These are phyloP conservation scores for Emericellopsis cladophorae DNA, from an alignment of 2,329 filamentous ascomycete species.

Conservation along the genomic window DNA sequence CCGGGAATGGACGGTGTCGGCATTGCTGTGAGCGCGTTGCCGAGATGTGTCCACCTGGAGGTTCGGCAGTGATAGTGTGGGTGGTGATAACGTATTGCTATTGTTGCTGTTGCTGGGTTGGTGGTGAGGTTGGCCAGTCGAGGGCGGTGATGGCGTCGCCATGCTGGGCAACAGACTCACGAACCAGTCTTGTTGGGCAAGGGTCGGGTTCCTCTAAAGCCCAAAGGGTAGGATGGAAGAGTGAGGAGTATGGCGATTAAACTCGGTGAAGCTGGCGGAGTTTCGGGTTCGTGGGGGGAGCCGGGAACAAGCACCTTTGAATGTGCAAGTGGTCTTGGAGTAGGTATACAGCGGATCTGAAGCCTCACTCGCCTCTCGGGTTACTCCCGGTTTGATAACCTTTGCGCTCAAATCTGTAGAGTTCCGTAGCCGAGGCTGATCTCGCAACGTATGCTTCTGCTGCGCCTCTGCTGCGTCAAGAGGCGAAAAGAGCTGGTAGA, in stretches of 20 bases:
- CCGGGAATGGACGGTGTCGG: slow-evolving; percentile 3
- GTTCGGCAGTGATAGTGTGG: not conserved
- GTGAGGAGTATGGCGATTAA: not conserved
- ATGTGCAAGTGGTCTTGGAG: too few species aligned
- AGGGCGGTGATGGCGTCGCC: not conserved
- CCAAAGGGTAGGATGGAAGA: not conserved
- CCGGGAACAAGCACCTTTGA: not conserved
- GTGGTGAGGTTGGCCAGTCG: not conserved
- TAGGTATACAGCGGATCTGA: too few species aligned
- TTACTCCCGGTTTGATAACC: too few species aligned
- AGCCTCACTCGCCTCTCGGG: too few species aligned
- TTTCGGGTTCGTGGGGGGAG: not conserved
- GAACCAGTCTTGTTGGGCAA: not conserved
- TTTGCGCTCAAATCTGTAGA: too few species aligned
- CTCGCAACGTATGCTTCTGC: too few species aligned
- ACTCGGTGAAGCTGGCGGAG: not conserved
- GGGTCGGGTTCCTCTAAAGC: not conserved
- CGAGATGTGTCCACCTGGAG: slow-evolving; percentile 3
- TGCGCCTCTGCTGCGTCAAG: too few species aligned
- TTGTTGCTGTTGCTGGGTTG: not conserved
- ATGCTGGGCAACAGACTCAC: not conserved
- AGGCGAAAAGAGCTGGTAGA: too few species aligned
- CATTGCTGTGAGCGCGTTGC: slow-evolving; percentile 4
- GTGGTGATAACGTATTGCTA: slow-evolving; percentile 1
- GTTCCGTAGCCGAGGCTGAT: too few species aligned